Evolutionary conservation across 371 early-diverging fungal species (phyloP), one percentile per base, ranked within the genome.

Genomic region (Circinella minor): DNA sequence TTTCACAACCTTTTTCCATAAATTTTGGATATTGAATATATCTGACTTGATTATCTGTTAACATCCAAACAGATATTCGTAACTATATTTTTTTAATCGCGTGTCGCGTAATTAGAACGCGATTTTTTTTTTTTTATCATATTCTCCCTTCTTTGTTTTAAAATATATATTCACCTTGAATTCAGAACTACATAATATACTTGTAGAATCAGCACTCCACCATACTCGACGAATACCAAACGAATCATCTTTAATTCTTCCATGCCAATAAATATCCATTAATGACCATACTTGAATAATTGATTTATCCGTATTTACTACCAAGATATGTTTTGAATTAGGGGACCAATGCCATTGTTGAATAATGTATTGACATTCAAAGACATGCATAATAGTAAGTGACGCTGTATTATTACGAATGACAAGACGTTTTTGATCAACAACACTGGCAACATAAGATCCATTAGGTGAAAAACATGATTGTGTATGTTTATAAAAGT

Each of bases 281-380:
- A 93, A 38, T 11, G 86, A 81, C 84, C 88, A 92, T 6, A 93
- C 84, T 69, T 94, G 85, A 13, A 90, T 77, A 11, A 74, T 66
- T 3, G 81, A 83, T 48, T 75, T 60, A 37, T 81, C 80, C 62
- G 81, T 89, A 37, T 87, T 87, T 14, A 88, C 87, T 2, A 85
- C 78, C 15, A 91, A 60, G 11, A 95, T 69, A 60, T 85, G 81
- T 43, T 81, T 74, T 17, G 91, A 89, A 77, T 91, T 85, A 3
- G 87, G 78, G 11, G 93, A 88, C 94, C 94, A 96, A 59, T 71
- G 80, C 9, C 94, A 61, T 18, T 83, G 77, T 67, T 90, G 80
- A 66, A 93, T 82, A 38, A 66, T 60, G 68, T 85, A 82, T 6
- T 65, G 38, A 59, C 81, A 82, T 18, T 82, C 77, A 70, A 83